Evolutionary conservation across 2,329 filamentous ascomycete species (phyloP).

Genomic region (Pezicula carpinea): DNA sequence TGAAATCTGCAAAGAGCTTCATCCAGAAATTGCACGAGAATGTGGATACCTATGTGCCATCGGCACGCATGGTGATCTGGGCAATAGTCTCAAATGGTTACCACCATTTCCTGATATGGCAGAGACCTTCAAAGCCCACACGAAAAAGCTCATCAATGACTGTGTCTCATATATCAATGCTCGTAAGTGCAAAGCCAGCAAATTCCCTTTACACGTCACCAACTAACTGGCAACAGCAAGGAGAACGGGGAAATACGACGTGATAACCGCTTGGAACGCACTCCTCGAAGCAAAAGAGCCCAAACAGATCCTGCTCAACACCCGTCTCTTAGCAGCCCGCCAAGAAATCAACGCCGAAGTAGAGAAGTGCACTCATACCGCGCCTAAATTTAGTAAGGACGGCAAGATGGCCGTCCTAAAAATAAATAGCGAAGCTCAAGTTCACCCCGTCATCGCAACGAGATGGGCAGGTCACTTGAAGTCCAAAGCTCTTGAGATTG

Average conservation of each 20-base stretch:
- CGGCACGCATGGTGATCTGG: slow-evolving; percentile 64
- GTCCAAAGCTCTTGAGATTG: slow-evolving; percentile 54
- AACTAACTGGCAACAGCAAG: slow-evolving; percentile 33
- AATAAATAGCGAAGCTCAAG: slow-evolving; percentile 55
- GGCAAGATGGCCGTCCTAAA: slow-evolving; percentile 58
- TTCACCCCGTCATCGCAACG: slow-evolving; percentile 64
- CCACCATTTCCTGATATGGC: slow-evolving; percentile 64
- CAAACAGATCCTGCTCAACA: slow-evolving; percentile 43
- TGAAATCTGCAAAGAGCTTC: slow-evolving; percentile 53
- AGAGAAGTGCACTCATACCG: slow-evolving; percentile 54
- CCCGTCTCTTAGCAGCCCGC: slow-evolving; percentile 46
- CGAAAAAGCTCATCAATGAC: slow-evolving; percentile 58
- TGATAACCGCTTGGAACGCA: slow-evolving; percentile 55
- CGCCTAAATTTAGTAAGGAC: slow-evolving; percentile 60
- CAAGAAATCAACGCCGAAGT: slow-evolving; percentile 57
- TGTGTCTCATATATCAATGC: slow-evolving; percentile 62
- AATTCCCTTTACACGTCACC: too few species aligned
- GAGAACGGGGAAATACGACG: slow-evolving; percentile 55
- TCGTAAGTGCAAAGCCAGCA: slow-evolving; percentile 25
- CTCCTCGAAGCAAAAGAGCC: slow-evolving; percentile 47
- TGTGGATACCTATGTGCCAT: slow-evolving; percentile 60
- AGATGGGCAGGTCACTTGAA: slow-evolving; percentile 59
- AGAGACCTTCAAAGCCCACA: slow-evolving; percentile 52
- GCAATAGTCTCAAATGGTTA: slow-evolving; percentile 60
- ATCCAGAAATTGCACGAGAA: slow-evolving; percentile 41